Evolutionary conservation across 768 basidiomycete genomes (phyloP).

Genomic region (Tulasnella sp.): DNA sequence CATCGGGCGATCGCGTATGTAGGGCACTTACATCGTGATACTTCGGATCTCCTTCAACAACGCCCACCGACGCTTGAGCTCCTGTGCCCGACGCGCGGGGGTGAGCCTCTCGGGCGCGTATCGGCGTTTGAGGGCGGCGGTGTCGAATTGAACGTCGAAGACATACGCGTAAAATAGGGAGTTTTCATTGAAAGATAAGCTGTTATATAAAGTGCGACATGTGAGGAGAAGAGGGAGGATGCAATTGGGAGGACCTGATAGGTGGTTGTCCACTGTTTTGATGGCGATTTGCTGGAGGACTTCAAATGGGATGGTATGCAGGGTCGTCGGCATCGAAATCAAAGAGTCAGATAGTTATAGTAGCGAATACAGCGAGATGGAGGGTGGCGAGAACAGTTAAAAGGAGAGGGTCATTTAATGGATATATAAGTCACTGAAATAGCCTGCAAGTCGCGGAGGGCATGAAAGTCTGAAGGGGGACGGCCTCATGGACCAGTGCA

Average conservation of each 20-base stretch:
- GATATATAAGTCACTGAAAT: too few relatives aligned
- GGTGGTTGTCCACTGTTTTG: not conserved
- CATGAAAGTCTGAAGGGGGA: too few relatives aligned
- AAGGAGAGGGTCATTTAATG: too few relatives aligned
- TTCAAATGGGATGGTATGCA: conserved; percentile 1
- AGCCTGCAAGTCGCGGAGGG: too few relatives aligned
- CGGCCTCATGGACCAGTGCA: too few relatives aligned
- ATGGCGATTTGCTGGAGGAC: conserved; percentile 16
- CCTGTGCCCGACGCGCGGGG: conserved; percentile 7
- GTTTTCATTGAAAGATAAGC: conserved; percentile 13
- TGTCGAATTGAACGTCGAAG: conserved; percentile 17
- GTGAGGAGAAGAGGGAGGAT: conserved; percentile 1
- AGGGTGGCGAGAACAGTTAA: too few relatives aligned
- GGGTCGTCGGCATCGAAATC: not conserved
- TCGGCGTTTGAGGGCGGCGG: conserved; percentile 5
- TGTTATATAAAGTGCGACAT: conserved; percentile 12
- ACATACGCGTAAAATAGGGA: conserved; percentile 12
- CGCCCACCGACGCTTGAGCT: conserved; percentile 6
- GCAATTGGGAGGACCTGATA: conserved; percentile 6
- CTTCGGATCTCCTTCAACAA: not conserved
- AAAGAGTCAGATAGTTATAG: too few relatives aligned
- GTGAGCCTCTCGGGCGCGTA: conserved; percentile 2
- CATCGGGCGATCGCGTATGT: too few relatives aligned
- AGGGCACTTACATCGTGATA: too few relatives aligned
- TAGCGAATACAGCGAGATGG: too few relatives aligned